Base-by-base conservation (phyloP, 2,329 filamentous ascomycete species). In the Fusarium virguliforme region DNA sequence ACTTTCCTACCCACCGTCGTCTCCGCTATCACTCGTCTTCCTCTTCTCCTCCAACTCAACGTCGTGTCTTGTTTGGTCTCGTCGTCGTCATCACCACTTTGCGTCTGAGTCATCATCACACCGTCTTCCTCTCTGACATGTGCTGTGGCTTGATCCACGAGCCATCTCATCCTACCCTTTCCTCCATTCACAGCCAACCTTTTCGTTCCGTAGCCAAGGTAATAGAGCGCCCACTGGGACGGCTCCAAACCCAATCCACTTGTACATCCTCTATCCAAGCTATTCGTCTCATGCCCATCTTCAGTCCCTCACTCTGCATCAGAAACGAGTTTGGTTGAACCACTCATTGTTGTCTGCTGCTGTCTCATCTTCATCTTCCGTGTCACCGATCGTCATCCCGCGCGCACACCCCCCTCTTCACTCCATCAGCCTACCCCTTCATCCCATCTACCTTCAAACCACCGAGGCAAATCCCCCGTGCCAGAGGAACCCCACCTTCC, bases 301-400 rank as follows among this genome's bases (percentile, higher is more conserved):
- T 28, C 40, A n/a, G 34, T 18, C 12, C 26, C 34, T 57, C 34
- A 15, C 22, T 40, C 43, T 62, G 57, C 30, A 43, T 41, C 18
- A 30, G 37, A 26, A 61, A 48, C 28, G n/a, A 30, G 10, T 40
- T 18, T 13, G 38, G 15, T 40, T 30, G 22, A 59, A 53, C n/a
- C 18, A 46, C 24, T 28, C 30, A 38, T 28, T 43, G 18, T 43
- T 53, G 41, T 35, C 56, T 54, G 40, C 48, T 60, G 62, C 50
- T 50, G 46, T 46, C 62, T 64, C 58, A 56, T 56, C 37, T 50
- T 58, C 60, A 64, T 56, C 34, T 37, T 48, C 50, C 53, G 58
- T 65, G 61, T 58, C 59, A 56, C 62, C n/a, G 50, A 61, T 68
- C 53, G 28, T 60, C 59, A 70, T 65, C 43, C 59, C 56, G 58